These are phyloP conservation scores for Leptomonas pyrrhocoris DNA, from an alignment of 208 protist species.

Conservation along the genomic window DNA sequence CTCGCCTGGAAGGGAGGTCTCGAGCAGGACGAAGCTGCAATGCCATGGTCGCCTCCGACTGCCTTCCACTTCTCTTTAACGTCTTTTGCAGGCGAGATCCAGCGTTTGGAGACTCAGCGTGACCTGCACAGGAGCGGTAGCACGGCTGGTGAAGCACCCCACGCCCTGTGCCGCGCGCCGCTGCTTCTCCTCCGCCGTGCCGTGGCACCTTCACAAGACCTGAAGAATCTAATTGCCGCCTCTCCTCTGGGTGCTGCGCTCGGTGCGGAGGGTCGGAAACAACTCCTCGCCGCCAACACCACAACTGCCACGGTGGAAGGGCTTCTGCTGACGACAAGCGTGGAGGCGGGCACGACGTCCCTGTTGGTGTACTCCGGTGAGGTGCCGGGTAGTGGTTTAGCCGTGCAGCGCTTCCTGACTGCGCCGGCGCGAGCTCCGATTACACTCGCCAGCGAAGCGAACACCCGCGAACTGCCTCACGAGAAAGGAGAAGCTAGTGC, in stretches of 20 bases:
- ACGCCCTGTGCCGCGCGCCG: slow-evolving; percentile 29
- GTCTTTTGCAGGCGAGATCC: not conserved
- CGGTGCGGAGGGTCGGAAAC: slow-evolving; percentile 61
- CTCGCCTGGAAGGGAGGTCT: not conserved
- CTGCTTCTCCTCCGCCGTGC: slow-evolving; percentile 46
- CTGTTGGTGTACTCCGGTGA: slow-evolving; percentile 35
- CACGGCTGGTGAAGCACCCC: not conserved
- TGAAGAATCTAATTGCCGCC: slow-evolving; percentile 68
- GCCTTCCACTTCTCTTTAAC: not conserved
- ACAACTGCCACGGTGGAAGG: slow-evolving; percentile 17
- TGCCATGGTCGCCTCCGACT: too few species aligned
- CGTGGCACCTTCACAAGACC: slow-evolving; percentile 51
- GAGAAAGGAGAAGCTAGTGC: not conserved
- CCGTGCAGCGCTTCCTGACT: slow-evolving; percentile 16
- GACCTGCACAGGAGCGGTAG: not conserved
- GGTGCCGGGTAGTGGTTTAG: slow-evolving; percentile 17
- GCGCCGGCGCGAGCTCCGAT: not conserved
- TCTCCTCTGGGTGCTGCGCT: slow-evolving; percentile 58
- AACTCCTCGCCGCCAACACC: slow-evolving; percentile 42
- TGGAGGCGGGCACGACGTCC: slow-evolving; percentile 16
- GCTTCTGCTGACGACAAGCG: slow-evolving; percentile 28
- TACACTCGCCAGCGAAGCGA: not conserved
- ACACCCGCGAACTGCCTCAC: not conserved
- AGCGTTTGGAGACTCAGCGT: not conserved
- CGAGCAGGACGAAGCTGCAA: not conserved